A percentile compares a stretch with the other conserved stretches of the same genome.
phyloP scores from a whole-genome alignment of 176 grass and related monocot genomes.

The Dendrocalamus sinicus region DNA sequence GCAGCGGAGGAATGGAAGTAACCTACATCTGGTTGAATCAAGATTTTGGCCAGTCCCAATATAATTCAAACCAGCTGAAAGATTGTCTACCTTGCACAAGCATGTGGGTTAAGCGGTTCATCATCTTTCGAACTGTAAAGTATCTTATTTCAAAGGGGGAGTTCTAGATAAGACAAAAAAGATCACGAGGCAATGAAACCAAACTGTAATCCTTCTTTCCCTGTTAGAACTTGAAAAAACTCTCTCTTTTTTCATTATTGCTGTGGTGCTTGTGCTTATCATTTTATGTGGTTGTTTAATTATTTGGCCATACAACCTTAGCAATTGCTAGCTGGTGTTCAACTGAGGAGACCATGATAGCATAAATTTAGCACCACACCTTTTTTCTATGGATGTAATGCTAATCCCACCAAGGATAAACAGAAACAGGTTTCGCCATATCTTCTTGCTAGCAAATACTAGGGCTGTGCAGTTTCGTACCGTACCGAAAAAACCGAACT shows the following conservation, averaged over 20 bases:
- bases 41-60: background rate
- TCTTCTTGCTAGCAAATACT: slow-evolving; percentile 9
- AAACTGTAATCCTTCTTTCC: background rate
- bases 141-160: background rate
- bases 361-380: slow-evolving; percentile 1
- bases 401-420: background rate
- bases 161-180: background rate
- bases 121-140: background rate
- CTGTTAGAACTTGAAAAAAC: background rate
- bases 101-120: no score
- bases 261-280: background rate
- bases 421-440: background rate
- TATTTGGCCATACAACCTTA: slow-evolving; percentile 11
- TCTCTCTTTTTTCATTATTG: background rate
- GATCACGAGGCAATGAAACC: background rate
- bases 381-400: background rate
- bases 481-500: no score
- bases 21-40: background rate
- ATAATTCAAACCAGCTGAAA: slow-evolving; percentile 1
- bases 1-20: background rate
- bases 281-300: slow-evolving; percentile 5
- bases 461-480: no score
- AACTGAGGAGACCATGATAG: slow-evolving; percentile 12
- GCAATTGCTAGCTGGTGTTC: background rate
- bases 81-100: background rate